Evolutionary conservation across 805 yeast genomes (phyloP), one percentile per base, ranked within the genome.

Genomic region (Cyberlindnera mrakii): DNA sequence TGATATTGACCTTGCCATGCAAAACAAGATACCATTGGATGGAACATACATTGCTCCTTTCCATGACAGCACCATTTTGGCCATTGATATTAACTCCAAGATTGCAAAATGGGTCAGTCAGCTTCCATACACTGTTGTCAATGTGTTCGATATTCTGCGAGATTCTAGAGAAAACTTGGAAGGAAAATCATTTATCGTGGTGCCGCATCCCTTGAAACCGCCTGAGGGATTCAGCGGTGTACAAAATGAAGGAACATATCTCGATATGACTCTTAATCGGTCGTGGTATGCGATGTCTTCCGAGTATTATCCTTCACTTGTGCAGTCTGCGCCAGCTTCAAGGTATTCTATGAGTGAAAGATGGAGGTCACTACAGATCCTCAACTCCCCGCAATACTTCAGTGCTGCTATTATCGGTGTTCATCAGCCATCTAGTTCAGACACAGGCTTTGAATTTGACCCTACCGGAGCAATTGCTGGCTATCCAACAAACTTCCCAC

Each of bases 211-310:
- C 0, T 64, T 80, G 41, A 62, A 57, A 33, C 55, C 64, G 6
- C 57, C 63, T 5, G 45, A 49, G n/a, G 58, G 58, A 5, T 40
- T 44, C 29, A 23, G 47, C 32, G 46, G 42, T 7, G 47, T 44
- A 11, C 45, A 49, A 3, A 51, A 67, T 39, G 51, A 67, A 31
- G 79, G 82, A 3, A 82, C 91, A 10, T 80, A 80, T 52, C 70
- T 91, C 31, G 86, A 79, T 45, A 72, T 80, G 27, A 78, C 89
- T 0, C 68, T 67, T 27, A 67, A 69, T 37, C 81, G 83, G 4
- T 71, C 83, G 1, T 90, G 96, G 96, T 86, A 76, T 67, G 96
- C 96, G 4, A 71, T 91, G 76, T 84, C 95, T 18, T 84, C 80
- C 51, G 59, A 64, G 19, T 73, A 80, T 51, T 91, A 82, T 58